These are phyloP conservation scores for Talaromyces sp. DNA, from an alignment of 2,329 filamentous ascomycete genomes.

Conservation along the genomic window DNA sequence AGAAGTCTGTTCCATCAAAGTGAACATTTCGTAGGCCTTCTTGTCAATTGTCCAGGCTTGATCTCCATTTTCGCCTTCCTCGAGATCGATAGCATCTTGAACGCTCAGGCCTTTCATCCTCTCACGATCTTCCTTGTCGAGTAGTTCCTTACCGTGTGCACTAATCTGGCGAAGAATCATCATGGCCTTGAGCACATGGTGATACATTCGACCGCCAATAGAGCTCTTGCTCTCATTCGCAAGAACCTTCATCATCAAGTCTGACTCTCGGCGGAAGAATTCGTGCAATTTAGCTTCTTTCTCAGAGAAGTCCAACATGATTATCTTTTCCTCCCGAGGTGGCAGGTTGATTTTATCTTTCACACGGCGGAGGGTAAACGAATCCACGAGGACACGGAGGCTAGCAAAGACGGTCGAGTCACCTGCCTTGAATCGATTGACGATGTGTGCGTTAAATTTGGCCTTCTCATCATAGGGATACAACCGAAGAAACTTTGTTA, in stretches of 20 bases:
- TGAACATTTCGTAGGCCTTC: conserved; percentile 82
- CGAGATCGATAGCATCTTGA: conserved; percentile 83
- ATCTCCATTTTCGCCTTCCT: conserved; percentile 68
- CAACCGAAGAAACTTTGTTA: conserved; percentile 81
- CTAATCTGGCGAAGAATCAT: conserved; percentile 85
- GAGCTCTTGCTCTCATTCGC: conserved; percentile 63
- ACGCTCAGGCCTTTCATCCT: conserved; percentile 77
- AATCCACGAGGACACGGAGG: conserved; percentile 84
- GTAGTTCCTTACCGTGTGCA: conserved; percentile 87
- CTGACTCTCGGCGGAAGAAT: conserved; percentile 77
- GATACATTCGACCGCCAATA: conserved; percentile 82
- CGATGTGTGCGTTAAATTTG: conserved; percentile 76
- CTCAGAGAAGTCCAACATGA: conserved; percentile 71
- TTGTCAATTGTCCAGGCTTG: conserved; percentile 61
- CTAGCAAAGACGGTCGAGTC: conserved; percentile 78
- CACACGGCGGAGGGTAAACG: conserved; percentile 85
- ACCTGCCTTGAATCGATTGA: conserved; percentile 81
- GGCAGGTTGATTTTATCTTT: conserved; percentile 90
- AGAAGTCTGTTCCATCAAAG: conserved; percentile 78
- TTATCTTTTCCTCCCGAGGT: conserved; percentile 67
- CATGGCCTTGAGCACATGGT: conserved; percentile 89
- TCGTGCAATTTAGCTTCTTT: conserved; percentile 79
- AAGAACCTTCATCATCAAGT: conserved; percentile 75
- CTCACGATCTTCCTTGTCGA: conserved; percentile 79
- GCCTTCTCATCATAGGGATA: conserved; percentile 78